These are phyloP conservation scores for Fremontodendron californicum DNA, from an alignment of 345 rosid genomes.

Conservation along the genomic window DNA sequence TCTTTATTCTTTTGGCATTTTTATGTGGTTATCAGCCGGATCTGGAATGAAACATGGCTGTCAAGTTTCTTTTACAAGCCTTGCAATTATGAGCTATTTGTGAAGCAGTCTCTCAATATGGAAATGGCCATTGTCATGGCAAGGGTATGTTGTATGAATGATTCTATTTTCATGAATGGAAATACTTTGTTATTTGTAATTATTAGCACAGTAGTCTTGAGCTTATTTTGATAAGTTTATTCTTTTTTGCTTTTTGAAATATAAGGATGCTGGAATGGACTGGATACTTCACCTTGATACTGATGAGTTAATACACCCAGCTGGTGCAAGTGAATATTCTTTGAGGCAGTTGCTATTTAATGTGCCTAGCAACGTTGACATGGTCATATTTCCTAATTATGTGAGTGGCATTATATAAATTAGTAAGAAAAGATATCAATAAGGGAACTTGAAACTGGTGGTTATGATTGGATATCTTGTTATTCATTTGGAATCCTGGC, in stretches of 20 bases:
- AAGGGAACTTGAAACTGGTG: slow-evolving; percentile 3
- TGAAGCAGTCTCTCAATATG: slow-evolving; percentile 98
- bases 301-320: slow-evolving; percentile 89
- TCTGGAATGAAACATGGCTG: slow-evolving; percentile 98
- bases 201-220: background rate
- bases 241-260: slow-evolving; percentile 14
- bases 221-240: slow-evolving; percentile 14
- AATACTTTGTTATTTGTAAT: slow-evolving; percentile 20
- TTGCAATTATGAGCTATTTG: slow-evolving; percentile 93
- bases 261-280: slow-evolving; percentile 76
- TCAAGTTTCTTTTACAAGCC: slow-evolving; percentile 95
- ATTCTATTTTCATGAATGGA: background rate
- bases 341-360: slow-evolving; percentile 77
- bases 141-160: slow-evolving; percentile 54
- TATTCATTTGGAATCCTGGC: slow-evolving; percentile 11
- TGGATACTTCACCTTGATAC: slow-evolving; percentile 98
- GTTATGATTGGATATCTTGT: background rate
- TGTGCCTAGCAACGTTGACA: slow-evolving; percentile 82
- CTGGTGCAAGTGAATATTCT: slow-evolving; percentile 87
- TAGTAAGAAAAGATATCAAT: slow-evolving; percentile 3
- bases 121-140: slow-evolving; percentile 99
- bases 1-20: background rate
- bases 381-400: slow-evolving; percentile 92
- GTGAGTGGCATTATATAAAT: slow-evolving; percentile 46
- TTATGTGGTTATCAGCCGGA: slow-evolving; percentile 51